Evolutionary conservation across 805 yeast genomes (phyloP).

Genomic region (Tetrapisispora namnaoensis): DNA sequence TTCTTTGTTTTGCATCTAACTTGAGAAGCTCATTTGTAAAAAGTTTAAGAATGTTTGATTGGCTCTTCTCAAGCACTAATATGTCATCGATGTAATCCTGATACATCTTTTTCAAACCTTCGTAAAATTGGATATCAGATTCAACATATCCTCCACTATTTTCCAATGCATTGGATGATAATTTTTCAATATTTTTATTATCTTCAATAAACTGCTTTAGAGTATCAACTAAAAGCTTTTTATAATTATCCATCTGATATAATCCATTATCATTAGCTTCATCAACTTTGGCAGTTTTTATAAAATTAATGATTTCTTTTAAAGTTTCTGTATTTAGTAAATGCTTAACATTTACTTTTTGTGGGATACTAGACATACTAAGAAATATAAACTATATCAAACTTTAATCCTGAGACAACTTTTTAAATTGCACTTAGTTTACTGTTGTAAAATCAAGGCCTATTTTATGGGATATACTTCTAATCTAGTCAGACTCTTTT

Average conservation of each 20-base stretch:
- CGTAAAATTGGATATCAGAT: constrained; percentile 22
- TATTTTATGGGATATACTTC: no score
- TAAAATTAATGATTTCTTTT: constrained; percentile 22
- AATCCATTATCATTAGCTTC: constrained; percentile 10
- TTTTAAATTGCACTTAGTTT: no score
- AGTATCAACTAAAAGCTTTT: constrained; percentile 15
- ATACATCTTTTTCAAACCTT: constrained; percentile 26
- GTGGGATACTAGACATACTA: constrained; percentile 11
- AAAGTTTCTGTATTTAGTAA: constrained; percentile 23
- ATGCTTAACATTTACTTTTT: constrained; percentile 25
- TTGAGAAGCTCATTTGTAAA: constrained; percentile 19
- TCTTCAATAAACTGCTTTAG: constrained; percentile 20
- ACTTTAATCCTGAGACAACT: no score
- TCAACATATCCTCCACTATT: constrained; percentile 16
- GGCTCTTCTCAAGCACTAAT: constrained; percentile 8
- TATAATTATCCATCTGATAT: constrained; percentile 16
- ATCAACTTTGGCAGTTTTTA: constrained; percentile 10
- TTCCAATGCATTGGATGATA: background rate
- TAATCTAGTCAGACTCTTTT: no score
- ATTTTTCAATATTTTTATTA: constrained; percentile 19
- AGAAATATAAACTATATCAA: background rate
- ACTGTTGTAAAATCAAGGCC: no score
- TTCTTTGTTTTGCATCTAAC: constrained; percentile 19
- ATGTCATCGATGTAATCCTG: constrained; percentile 22
- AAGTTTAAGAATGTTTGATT: constrained; percentile 10